A percentile compares a stretch with the other conserved stretches of the same genome.
Conservation (phyloP, 1,139 yeast genomes). For the Taphrina pruni region DNA sequence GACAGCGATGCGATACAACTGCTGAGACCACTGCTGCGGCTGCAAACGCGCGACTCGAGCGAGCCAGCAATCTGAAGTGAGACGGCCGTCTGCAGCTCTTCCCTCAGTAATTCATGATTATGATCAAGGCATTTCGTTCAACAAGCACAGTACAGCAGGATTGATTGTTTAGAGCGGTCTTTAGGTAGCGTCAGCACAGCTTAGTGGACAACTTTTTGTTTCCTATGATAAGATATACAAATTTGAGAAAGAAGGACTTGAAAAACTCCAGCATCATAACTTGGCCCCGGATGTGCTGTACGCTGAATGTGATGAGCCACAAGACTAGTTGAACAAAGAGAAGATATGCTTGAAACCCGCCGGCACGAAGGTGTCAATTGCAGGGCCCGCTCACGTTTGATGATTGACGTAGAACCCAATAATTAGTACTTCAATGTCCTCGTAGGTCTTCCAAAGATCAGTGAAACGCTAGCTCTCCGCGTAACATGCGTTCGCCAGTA, state of each 20-base stretch:
- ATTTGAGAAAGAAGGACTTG: too few species aligned
- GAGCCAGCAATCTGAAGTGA: slow-evolving; percentile 23
- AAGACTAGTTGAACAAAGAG: too few species aligned
- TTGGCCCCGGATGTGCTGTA: neutral
- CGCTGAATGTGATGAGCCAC: neutral
- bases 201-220: neutral
- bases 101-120: too few species aligned
- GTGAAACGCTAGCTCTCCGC: slow-evolving; percentile 34
- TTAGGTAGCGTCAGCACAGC: neutral
- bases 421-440: too few species aligned
- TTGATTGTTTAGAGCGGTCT: neutral
- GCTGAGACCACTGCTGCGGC: neutral
- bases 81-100: neutral
- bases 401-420: too few species aligned
- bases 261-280: too few species aligned
- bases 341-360: too few species aligned
- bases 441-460: neutral
- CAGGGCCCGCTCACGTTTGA: too few species aligned
- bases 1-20: neutral
- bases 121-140: too few species aligned
- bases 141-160: too few species aligned
- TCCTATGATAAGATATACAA: neutral
- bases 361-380: too few species aligned
- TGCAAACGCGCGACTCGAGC: slow-evolving; percentile 17
- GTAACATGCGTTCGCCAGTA: slow-evolving; percentile 36